These are phyloP conservation scores for Gloeopeniophorella convolvens DNA, from an alignment of 768 basidiomycete genomes.

Conservation along the genomic window DNA sequence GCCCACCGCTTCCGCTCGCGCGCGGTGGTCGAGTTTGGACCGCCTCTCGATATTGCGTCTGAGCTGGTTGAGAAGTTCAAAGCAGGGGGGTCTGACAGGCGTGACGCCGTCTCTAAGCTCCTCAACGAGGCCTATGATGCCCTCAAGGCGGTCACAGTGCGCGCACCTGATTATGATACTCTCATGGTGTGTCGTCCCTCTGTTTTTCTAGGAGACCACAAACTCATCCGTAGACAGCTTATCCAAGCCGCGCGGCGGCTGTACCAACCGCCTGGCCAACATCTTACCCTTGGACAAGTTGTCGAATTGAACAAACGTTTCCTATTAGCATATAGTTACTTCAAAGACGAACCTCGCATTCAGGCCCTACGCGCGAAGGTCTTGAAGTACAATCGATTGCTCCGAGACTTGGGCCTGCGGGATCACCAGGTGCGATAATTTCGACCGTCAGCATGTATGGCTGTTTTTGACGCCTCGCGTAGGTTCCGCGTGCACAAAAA, in stretches of 20 bases:
- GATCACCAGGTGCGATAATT: slow-evolving; percentile 72
- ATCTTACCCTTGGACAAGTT: slow-evolving; percentile 89
- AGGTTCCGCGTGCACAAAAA: slow-evolving; percentile 84
- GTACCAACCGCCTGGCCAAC: slow-evolving; percentile 90
- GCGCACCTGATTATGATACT: slow-evolving; percentile 96
- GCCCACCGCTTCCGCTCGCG: slow-evolving; percentile 83
- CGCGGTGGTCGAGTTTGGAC: slow-evolving; percentile 95
- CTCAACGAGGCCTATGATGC: slow-evolving; percentile 88
- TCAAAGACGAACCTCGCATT: slow-evolving; percentile 86
- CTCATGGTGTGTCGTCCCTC: slow-evolving; percentile 64
- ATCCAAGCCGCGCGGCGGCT: slow-evolving; percentile 91
- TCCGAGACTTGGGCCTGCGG: slow-evolving; percentile 83
- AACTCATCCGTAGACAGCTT: slow-evolving; percentile 42
- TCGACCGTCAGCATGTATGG: slow-evolving; percentile 2
- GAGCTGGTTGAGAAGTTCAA: slow-evolving; percentile 89
- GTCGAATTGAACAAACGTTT: slow-evolving; percentile 91
- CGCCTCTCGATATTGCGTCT: slow-evolving; percentile 76
- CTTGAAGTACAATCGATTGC: slow-evolving; percentile 79
- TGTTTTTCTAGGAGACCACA: not conserved
- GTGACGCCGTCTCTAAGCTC: slow-evolving; percentile 84
- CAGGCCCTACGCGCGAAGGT: slow-evolving; percentile 74
- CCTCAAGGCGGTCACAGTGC: slow-evolving; percentile 90
- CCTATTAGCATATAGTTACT: slow-evolving; percentile 84
- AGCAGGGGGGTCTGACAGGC: slow-evolving; percentile 77
- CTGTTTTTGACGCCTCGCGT: slow-evolving; percentile 2